These are phyloP conservation scores for Celoporthe dispersa DNA, from an alignment of 2,329 filamentous ascomycete genomes.

Conservation along the genomic window DNA sequence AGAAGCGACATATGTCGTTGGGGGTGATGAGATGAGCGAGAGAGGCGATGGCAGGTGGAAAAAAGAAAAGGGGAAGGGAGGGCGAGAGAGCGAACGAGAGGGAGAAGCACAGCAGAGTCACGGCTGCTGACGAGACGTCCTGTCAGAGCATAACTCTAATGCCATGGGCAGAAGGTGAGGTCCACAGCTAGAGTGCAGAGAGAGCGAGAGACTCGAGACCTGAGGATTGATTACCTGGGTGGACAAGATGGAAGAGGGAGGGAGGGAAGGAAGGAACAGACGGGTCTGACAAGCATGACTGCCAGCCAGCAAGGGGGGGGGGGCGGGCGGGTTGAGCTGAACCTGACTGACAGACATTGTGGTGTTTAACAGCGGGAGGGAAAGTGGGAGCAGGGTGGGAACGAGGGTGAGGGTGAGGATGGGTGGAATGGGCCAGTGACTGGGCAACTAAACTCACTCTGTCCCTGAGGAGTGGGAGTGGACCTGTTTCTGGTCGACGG, in stretches of 20 bases:
- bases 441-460: neutral
- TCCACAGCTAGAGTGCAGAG: neutral
- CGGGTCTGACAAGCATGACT: neutral
- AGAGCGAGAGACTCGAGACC: neutral
- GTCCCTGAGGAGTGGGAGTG: neutral
- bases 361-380: neutral
- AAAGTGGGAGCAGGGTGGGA: neutral
- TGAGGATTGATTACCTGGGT: neutral
- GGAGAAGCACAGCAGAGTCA: neutral
- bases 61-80: neutral
- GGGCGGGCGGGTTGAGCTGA: neutral
- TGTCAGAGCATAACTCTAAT: conserved; percentile 7
- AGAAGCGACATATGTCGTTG: conserved; percentile 14
- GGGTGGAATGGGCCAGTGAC: neutral
- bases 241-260: neutral
- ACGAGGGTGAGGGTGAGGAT: neutral
- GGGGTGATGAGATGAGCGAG: neutral
- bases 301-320: neutral
- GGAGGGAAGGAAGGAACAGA: neutral
- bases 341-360: neutral
- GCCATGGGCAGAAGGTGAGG: neutral
- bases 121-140: conserved; percentile 3
- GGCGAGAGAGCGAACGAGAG: neutral
- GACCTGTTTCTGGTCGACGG: neutral
- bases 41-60: neutral